Percentiles rank a stretch among this genome's conserved stretches.
phyloP scores from a whole-genome alignment of 768 basidiomycete species.

The Pleurotus ostreatus region DNA sequence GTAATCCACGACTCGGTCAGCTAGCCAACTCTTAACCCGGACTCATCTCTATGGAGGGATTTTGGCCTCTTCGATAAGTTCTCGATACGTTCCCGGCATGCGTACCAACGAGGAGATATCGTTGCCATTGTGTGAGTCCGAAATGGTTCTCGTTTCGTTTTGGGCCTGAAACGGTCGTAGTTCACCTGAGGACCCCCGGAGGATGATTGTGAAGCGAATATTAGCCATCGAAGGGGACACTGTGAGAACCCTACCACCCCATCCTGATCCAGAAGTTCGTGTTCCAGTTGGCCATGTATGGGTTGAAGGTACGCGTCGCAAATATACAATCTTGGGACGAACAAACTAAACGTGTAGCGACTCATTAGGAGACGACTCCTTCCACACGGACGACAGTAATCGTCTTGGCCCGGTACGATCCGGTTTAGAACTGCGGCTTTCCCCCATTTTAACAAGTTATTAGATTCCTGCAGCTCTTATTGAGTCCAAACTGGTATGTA shows the following conservation, averaged over 20 bases:
- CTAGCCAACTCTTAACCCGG: slow-evolving; percentile 72
- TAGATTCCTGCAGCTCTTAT: slow-evolving; percentile 46
- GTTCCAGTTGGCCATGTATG: slow-evolving; percentile 66
- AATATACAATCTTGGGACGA: too few relatives aligned
- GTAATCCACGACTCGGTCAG: neutral
- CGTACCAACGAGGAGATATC: slow-evolving; percentile 55
- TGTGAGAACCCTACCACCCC: slow-evolving; percentile 67
- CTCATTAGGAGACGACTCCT: slow-evolving; percentile 57
- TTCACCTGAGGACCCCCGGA: slow-evolving; percentile 52
- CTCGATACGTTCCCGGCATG: slow-evolving; percentile 29
- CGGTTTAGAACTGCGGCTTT: neutral
- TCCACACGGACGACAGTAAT: slow-evolving; percentile 70
- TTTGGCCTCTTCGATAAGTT: slow-evolving; percentile 59
- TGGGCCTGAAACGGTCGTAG: slow-evolving; percentile 26
- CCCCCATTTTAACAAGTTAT: slow-evolving; percentile 6
- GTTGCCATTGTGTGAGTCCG: slow-evolving; percentile 52
- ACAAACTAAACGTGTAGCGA: too few relatives aligned
- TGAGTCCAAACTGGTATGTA: slow-evolving; percentile 43
- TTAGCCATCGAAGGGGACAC: slow-evolving; percentile 59
- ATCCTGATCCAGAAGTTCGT: slow-evolving; percentile 46
- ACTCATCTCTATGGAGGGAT: slow-evolving; percentile 58
- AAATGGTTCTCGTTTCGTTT: neutral
- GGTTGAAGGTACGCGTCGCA: slow-evolving; percentile 59
- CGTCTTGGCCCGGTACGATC: slow-evolving; percentile 60
- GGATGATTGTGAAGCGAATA: slow-evolving; percentile 62